These are phyloP conservation scores for Erythrobasidium yunnanense DNA, from an alignment of 768 basidiomycete genomes.

Conservation along the genomic window DNA sequence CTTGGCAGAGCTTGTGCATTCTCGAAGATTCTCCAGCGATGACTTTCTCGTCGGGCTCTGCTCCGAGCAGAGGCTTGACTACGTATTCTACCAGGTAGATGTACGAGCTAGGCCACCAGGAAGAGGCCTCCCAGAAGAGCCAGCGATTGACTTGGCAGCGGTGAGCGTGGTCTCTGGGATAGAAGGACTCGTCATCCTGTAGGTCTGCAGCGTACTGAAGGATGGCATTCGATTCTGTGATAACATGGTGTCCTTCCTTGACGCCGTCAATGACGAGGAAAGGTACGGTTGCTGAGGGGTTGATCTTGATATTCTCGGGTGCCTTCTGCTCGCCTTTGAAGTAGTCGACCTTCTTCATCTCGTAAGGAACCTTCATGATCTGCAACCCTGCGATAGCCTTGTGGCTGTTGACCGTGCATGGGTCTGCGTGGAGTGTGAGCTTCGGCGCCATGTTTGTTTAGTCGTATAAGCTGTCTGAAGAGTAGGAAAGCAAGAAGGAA, in stretches of 20 bases:
- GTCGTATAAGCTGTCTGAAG: no score
- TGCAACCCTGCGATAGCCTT: neutral
- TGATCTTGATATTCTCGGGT: neutral
- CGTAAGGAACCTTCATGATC: slow-evolving; percentile 1
- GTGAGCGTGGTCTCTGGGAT: neutral
- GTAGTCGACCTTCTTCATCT: neutral
- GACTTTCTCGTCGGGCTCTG: neutral
- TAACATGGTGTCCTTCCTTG: neutral
- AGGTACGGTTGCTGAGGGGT: neutral
- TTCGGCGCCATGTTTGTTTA: neutral
- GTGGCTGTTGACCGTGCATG: slow-evolving; percentile 6
- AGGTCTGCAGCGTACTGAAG: neutral
- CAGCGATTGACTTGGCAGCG: neutral
- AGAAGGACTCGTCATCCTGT: neutral
- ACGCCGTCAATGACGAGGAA: neutral
- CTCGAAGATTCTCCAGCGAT: neutral
- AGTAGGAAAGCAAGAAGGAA: no score
- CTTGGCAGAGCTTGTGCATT: neutral
- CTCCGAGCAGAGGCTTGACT: neutral
- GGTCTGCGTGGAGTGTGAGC: neutral
- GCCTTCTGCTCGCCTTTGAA: neutral
- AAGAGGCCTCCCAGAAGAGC: neutral
- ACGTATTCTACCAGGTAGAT: neutral
- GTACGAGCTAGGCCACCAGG: neutral
- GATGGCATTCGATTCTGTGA: slow-evolving; percentile 5